Conservation (phyloP, 2,329 filamentous ascomycete species). For the Verticillium nonalfalfae region DNA sequence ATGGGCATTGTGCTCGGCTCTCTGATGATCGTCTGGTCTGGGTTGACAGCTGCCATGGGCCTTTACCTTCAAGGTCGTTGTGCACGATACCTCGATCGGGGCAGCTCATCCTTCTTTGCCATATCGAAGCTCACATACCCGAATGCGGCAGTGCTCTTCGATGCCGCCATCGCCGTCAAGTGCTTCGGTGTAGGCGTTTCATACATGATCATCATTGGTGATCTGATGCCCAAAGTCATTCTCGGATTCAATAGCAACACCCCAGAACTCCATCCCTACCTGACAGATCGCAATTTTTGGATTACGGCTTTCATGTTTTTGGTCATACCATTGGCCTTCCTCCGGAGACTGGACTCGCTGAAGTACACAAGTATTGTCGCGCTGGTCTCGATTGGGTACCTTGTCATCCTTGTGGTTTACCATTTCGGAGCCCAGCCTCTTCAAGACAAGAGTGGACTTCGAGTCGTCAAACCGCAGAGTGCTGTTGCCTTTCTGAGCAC, state of each 20-base stretch:
- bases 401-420: constrained; percentile 88
- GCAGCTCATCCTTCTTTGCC: constrained; percentile 89
- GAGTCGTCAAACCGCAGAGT: constrained; percentile 72
- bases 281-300: constrained; percentile 93
- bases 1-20: constrained; percentile 87
- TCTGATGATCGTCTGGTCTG: constrained; percentile 86
- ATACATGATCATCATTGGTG: constrained; percentile 97
- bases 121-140: constrained; percentile 95
- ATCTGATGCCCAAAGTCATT: constrained; percentile 94
- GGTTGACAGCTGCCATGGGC: constrained; percentile 80
- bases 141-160: constrained; percentile 91
- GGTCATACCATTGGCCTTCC: constrained; percentile 89
- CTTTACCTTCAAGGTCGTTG: constrained; percentile 93
- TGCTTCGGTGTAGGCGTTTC: constrained; percentile 97
- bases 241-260: constrained; percentile 66
- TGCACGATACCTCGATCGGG: constrained; percentile 85
- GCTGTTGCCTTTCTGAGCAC: constrained; percentile 74
- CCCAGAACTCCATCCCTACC: constrained; percentile 56
- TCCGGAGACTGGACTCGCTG: constrained; percentile 85
- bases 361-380: constrained; percentile 96
- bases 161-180: constrained; percentile 92
- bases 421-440: constrained; percentile 81
- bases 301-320: constrained; percentile 96
- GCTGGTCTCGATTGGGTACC: constrained; percentile 85
- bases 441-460: constrained; percentile 66